Conservation (phyloP, 176 grass and related monocot genomes). For the Thinopyrum elongatum region DNA sequence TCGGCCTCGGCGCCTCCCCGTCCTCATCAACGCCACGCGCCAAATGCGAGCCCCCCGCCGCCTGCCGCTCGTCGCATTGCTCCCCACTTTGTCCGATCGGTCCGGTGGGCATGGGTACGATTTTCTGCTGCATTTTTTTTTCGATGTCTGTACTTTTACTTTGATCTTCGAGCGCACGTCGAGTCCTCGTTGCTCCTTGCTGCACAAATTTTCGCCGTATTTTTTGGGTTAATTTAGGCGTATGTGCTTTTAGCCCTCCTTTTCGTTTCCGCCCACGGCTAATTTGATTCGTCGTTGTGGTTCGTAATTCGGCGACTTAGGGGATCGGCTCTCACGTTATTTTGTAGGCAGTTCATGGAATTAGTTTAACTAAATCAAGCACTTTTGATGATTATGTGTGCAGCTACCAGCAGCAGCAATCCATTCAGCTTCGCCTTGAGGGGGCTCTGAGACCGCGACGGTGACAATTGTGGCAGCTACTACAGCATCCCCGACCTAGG, state of each 20-base stretch:
- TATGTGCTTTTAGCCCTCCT: no score
- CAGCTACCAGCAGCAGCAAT: constrained; percentile 26
- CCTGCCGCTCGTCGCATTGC: not conserved
- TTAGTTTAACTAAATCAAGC: not conserved
- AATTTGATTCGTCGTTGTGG: no score
- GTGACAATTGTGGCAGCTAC: constrained; percentile 29
- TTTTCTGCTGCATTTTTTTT: not conserved
- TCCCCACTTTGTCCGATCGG: not conserved
- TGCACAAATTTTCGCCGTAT: no score
- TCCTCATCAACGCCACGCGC: not conserved
- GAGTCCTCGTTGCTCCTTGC: not conserved
- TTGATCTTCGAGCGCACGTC: not conserved
- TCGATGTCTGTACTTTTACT: not conserved
- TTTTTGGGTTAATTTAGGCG: no score
- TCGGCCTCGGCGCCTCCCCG: not conserved
- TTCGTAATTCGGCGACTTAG: not conserved
- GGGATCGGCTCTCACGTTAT: not conserved
- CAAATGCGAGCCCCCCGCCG: not conserved
- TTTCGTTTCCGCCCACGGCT: no score
- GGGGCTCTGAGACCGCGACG: constrained; percentile 17
- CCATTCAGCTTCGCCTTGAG: constrained; percentile 37
- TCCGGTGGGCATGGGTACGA: constrained; percentile 2
- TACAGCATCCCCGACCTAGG: constrained; percentile 44
- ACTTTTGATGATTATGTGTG: not conserved
- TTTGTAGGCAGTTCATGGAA: not conserved